phyloP scores from a whole-genome alignment of 2,329 filamentous ascomycete genomes.

The Alternaria infectoria region DNA sequence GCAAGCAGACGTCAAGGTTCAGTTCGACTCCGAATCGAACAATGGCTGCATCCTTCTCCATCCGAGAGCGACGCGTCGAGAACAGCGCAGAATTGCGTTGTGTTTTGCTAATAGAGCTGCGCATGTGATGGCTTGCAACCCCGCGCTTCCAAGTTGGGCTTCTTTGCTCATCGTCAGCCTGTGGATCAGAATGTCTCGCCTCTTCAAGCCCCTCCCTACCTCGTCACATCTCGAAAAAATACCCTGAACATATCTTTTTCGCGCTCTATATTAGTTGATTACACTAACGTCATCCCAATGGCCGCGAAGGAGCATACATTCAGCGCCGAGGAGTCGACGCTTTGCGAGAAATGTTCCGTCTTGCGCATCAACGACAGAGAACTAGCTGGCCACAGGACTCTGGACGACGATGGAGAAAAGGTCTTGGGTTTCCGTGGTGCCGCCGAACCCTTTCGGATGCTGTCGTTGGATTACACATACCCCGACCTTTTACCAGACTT shows the following conservation, averaged over 20 bases:
- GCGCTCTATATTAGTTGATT: not conserved
- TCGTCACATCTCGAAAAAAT: too few relatives aligned
- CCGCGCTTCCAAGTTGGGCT: not conserved
- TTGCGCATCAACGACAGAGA: not conserved
- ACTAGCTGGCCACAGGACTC: not conserved
- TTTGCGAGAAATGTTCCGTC: not conserved
- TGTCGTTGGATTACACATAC: accelerated
- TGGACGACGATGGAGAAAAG: not conserved
- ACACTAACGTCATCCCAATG: too few relatives aligned
- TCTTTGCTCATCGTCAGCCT: not conserved
- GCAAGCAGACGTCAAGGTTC: not conserved
- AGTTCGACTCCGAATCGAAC: not conserved
- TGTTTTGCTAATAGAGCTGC: not conserved
- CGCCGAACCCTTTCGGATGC: too few relatives aligned
- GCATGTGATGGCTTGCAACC: not conserved
- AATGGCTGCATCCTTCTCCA: not conserved
- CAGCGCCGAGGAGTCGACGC: not conserved
- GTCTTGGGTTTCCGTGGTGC: too few relatives aligned
- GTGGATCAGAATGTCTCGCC: not conserved
- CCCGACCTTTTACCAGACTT: not conserved
- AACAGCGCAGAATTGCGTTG: not conserved
- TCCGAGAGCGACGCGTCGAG: not conserved
- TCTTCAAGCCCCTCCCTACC: not conserved
- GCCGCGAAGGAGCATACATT: not conserved
- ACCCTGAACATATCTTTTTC: too few relatives aligned